Evolutionary conservation across 257 asterid species (phyloP).

Genomic region (Solanum sitiens): DNA sequence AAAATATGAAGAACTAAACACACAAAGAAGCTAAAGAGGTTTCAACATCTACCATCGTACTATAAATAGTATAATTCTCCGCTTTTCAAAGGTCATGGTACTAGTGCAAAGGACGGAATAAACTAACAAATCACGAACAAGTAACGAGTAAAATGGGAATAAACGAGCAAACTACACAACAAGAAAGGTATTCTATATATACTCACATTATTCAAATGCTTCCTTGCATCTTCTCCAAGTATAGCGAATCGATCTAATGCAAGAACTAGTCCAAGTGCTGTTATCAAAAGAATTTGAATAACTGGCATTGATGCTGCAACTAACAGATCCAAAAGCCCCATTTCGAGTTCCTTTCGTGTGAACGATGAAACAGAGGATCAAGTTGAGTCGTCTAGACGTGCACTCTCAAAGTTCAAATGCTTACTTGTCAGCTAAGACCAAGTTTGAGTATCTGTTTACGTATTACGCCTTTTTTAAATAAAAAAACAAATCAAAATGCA

Average conservation of each 20-base stretch:
- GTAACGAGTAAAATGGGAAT: background rate
- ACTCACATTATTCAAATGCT: slow-evolving; percentile 66
- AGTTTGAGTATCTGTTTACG: background rate
- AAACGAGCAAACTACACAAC: background rate
- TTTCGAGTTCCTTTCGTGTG: background rate
- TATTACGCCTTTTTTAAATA: background rate
- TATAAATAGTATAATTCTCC: no score
- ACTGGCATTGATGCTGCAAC: slow-evolving; percentile 63
- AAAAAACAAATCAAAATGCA: background rate
- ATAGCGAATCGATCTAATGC: slow-evolving; percentile 43
- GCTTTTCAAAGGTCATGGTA: background rate
- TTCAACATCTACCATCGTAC: background rate
- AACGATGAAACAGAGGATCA: background rate
- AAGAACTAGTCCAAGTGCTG: slow-evolving; percentile 69
- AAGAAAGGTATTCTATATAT: background rate
- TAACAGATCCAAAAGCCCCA: slow-evolving; percentile 60
- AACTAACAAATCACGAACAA: background rate
- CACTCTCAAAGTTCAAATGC: background rate
- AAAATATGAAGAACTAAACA: no score
- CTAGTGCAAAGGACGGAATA: background rate
- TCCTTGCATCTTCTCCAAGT: slow-evolving; percentile 71
- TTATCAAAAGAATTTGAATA: slow-evolving; percentile 59
- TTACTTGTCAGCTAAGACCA: background rate
- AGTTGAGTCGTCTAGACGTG: background rate
- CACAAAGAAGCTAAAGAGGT: background rate